Base-by-base conservation (phyloP, 805 yeast genomes). In the Metschnikowia matae region DNA sequence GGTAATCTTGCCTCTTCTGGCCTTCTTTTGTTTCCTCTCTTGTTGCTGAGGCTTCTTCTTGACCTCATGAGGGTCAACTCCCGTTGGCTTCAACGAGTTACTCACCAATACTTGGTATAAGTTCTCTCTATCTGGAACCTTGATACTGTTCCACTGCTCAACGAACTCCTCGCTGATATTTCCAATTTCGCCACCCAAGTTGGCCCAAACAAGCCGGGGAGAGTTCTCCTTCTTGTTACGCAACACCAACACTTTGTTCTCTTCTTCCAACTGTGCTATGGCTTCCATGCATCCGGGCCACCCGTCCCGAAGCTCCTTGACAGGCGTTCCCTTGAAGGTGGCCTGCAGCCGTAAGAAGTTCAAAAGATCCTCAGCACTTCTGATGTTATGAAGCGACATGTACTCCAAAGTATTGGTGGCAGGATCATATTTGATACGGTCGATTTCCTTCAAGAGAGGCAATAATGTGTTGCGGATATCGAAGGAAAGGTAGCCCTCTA, bases 21-120 rank as follows among this genome's bases (percentile, higher is more conserved):
- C 88, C 69, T 88, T 91, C 80, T 89, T 89, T 66, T 86, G 90
- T 70, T 90, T 92, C 66, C 86, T 82, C 56, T 82, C 84, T 38
- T 75, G 77, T 49, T 70, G 73, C 49, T 67, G 73, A 42, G 79
- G 80, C 49, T 79, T 81, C 64, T 83, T 85, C 68, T 85, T 88
- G 52, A 90, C 71, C n/a, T 87, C 81, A 39, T 90, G 88, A n/a
- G 99, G 98, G 65, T 94, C 99, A n/a, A 90, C 94, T 62, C 94
- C 87, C 0, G 98, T 92, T 8, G 99, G 99, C 67, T 90, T 94
- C 66, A 94, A 78, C n/a, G 96, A 92, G 52, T 87, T 83, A 52
- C 83, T 88, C 52, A 85, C 79, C 54, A 94, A 76, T 50, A 82
- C 81, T 49, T 84, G 82, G 23, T 96, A 96, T 53, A 94, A 74